These are phyloP conservation scores for Cladosporium sp. DNA, from an alignment of 2,329 filamentous ascomycete species.

Conservation along the genomic window DNA sequence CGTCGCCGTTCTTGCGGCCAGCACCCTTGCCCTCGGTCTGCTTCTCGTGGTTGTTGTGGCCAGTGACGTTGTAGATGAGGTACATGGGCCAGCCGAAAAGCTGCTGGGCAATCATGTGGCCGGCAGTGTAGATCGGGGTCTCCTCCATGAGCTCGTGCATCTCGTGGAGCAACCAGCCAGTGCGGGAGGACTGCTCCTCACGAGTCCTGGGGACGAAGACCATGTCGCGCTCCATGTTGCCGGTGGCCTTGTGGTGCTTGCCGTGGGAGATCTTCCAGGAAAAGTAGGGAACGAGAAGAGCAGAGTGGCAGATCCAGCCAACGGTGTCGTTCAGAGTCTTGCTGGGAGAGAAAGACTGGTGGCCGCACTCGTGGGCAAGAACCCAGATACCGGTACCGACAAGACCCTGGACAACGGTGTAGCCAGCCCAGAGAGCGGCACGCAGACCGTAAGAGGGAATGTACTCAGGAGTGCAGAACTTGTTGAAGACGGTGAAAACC, in stretches of 20 bases:
- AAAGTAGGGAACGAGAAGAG: constrained; percentile 92
- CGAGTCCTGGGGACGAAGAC: constrained; percentile 95
- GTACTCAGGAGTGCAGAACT: constrained; percentile 79
- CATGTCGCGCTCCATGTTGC: constrained; percentile 97
- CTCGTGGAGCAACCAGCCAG: constrained; percentile 75
- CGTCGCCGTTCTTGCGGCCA: constrained; percentile 82
- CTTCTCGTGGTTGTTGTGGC: constrained; percentile 89
- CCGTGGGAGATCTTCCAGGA: constrained; percentile 99
- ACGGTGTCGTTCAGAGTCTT: constrained; percentile 87
- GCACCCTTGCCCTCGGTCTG: constrained; percentile 90
- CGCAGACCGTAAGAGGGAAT: constrained; percentile 68
- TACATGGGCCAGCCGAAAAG: constrained; percentile 92
- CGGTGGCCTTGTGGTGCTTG: constrained; percentile 99
- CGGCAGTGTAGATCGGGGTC: constrained; percentile 77
- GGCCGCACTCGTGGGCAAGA: constrained; percentile 94
- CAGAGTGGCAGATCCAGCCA: constrained; percentile 86
- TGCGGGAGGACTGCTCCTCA: constrained; percentile 69
- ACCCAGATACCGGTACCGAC: constrained; percentile 96
- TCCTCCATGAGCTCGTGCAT: constrained; percentile 88
- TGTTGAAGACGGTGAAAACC: constrained; percentile 87
- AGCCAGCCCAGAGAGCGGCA: constrained; percentile 60
- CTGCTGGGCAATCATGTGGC: constrained; percentile 77
- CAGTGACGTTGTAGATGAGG: constrained; percentile 85
- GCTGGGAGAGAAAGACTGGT: constrained; percentile 93
- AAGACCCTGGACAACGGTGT: constrained; percentile 82